Evolutionary conservation across 2,329 filamentous ascomycete genomes (phyloP), one percentile per base, ranked within the genome.

Genomic region (Fusarium caatingaense): DNA sequence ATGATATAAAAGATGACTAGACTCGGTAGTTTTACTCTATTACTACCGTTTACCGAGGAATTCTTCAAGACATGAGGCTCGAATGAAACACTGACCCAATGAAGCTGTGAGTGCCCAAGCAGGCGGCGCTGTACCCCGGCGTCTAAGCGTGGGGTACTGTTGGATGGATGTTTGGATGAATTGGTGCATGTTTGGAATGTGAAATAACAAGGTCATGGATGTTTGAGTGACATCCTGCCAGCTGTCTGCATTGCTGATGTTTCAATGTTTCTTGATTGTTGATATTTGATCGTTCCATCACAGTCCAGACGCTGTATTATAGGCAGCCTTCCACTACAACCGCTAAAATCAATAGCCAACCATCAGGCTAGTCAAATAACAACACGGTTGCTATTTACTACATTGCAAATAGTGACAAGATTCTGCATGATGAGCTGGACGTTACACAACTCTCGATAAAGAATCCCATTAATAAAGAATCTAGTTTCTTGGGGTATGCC

Each of bases 321-420:
- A 37, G 34, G 34, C 34, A 37, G 13, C 51, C 30, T 34, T 10
- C 23, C 21, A 25, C 16, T 20, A 18, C 27, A 15, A 23, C 32
- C 28, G 18, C 30, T 20, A 21, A n/a, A n/a, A 7, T 27, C 25
- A 20, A 46, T 25, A 28, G 18, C 25, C 16, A 32, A 30, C 46
- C 11, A 30, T 30, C 23, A 23, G 2, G 47, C 37, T 28, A 16
- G 49, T 64, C 41, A 64, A 64, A 20, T 66, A 64, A 67, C 42
- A 68, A 68, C 16, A 65, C 27, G 48, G 63, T 72, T 72, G 57
- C 65, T 72, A 61, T 72, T 72, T 72, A 72, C 66, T 30, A 34
- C 12, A 51, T 49, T 32, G 27, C 58, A 61, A 60, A 63, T 42
- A 64, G 42, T 63, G 48, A 58, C 34, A 37, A 37, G 37, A 37